A percentile compares a stretch with the other conserved stretches of the same genome.
phyloP scores from a whole-genome alignment of 208 protist genomes.

The Acanthamoeba pearcei region DNA sequence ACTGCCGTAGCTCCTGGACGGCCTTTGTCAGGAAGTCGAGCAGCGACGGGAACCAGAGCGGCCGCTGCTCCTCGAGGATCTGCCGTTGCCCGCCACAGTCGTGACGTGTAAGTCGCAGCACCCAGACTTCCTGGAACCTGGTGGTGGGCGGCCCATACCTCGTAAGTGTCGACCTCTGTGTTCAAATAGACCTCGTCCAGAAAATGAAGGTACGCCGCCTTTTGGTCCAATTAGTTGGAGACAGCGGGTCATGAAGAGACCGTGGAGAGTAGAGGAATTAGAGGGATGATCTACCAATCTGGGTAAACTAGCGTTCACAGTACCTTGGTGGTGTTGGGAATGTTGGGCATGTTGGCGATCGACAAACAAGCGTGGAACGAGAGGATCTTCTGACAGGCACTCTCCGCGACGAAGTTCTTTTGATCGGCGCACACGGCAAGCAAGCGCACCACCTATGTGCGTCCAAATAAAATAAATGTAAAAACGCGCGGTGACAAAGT shows the following conservation, averaged over 20 bases:
- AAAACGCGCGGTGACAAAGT: background rate
- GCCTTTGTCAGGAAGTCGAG: conserved; percentile 21
- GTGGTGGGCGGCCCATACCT: background rate
- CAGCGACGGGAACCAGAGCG: conserved; percentile 41
- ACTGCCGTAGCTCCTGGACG: conserved; percentile 18
- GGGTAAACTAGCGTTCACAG: background rate
- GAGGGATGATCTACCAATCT: background rate
- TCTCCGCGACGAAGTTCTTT: conserved; percentile 74
- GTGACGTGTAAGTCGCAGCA: too few species aligned
- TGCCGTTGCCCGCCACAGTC: background rate
- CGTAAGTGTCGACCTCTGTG: conserved; percentile 72
- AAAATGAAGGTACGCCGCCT: conserved; percentile 57
- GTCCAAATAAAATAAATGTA: too few species aligned
- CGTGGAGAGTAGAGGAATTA: background rate
- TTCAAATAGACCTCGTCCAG: conserved; percentile 75
- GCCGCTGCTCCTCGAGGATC: conserved; percentile 67
- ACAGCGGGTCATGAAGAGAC: too few species aligned
- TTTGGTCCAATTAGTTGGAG: too few species aligned
- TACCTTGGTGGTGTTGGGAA: conserved; percentile 70
- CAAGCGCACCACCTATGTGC: conserved; percentile 52
- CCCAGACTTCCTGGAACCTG: background rate
- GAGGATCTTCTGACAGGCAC: conserved; percentile 71
- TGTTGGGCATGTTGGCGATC: conserved; percentile 47
- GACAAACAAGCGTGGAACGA: conserved; percentile 46
- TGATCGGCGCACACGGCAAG: conserved; percentile 68